Evolutionary conservation across 441 rosid species (phyloP), one percentile per base, ranked within the genome.

Genomic region (Aquilaria agallochum): DNA sequence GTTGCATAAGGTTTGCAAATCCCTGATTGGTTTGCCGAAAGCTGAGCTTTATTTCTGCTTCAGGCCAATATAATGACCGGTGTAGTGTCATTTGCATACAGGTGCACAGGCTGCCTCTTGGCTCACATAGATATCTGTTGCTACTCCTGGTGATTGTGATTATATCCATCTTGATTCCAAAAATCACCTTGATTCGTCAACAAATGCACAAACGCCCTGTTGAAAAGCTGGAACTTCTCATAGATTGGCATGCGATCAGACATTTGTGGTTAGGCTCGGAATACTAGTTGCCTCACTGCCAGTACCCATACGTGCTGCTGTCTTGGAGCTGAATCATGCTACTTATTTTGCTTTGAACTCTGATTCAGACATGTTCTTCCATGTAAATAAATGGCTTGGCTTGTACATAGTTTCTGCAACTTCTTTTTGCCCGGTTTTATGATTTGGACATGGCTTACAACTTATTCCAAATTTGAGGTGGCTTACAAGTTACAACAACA

Each of bases 231-330:
- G 45, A 66, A 5, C 31, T 15, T 67, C 50, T 56, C 46, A 9
- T 76, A 48, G 82, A 81, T 70, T 78, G 86, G 85, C 65, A n/a
- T 74, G 31, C 72, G 13, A 67, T 76, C 44, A 74, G 85, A 59
- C 82, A 79, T 56, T 3, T 85, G 72, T 81, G 91, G 91, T 72
- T 65, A 34, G 79, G 42, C 6, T 1, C 42, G 42, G 42, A 36
- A 8, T 5, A 36, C 42, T 36, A 36, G 1, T 3, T 36, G 42
- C 42, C 5, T 36, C 6, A 36, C 42, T 36, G 42, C 42, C 42
- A 0, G 6, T 3, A 36, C 27, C 27, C 42, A 36, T 36, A 36
- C 8, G 7, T 36, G 7, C 42, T 36, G 42, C 42, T 4, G 7
- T 36, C 7, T 36, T 8, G 6, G 27, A 20, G 27, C 27, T 20